Conservation (phyloP, 257 asterid genomes). For the Lantana camara region DNA sequence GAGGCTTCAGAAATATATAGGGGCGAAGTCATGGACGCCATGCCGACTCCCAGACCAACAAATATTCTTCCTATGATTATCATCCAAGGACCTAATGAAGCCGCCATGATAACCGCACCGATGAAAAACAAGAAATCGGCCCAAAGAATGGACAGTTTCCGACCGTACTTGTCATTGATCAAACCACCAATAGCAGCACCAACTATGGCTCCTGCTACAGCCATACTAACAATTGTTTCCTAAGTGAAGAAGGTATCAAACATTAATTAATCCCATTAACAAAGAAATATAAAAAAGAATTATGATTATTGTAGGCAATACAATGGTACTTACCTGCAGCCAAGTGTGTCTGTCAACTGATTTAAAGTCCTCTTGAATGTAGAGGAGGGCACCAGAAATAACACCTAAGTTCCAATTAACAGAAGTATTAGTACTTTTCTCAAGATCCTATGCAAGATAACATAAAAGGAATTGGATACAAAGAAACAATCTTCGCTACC, state of each 20-base stretch:
- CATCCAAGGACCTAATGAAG: slow-evolving; percentile 66
- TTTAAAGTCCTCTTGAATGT: slow-evolving; percentile 61
- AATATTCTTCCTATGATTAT: slow-evolving; percentile 69
- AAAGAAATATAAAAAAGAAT: too few relatives aligned
- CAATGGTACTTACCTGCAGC: slow-evolving; percentile 51
- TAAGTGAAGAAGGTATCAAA: slow-evolving; percentile 17
- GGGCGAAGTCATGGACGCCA: slow-evolving; percentile 90
- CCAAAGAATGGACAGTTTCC: slow-evolving; percentile 61
- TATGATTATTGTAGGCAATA: too few relatives aligned
- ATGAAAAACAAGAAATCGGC: slow-evolving; percentile 64
- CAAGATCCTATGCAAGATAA: background rate
- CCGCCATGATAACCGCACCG: slow-evolving; percentile 73
- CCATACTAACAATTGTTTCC: slow-evolving; percentile 88
- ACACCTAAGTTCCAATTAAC: slow-evolving; percentile 61
- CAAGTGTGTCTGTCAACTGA: slow-evolving; percentile 56
- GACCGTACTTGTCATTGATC: slow-evolving; percentile 66
- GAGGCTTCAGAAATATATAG: slow-evolving; percentile 85
- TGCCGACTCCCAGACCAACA: slow-evolving; percentile 87
- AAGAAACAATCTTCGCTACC: slow-evolving; percentile 32
- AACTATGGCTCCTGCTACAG: slow-evolving; percentile 77
- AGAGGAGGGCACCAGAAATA: slow-evolving; percentile 86
- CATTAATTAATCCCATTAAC: background rate
- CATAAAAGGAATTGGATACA: background rate
- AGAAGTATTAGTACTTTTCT: slow-evolving; percentile 3
- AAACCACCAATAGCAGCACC: slow-evolving; percentile 83